Conservation (phyloP, 2,329 filamentous ascomycete genomes). For the Aspergillus sclerotialis region DNA sequence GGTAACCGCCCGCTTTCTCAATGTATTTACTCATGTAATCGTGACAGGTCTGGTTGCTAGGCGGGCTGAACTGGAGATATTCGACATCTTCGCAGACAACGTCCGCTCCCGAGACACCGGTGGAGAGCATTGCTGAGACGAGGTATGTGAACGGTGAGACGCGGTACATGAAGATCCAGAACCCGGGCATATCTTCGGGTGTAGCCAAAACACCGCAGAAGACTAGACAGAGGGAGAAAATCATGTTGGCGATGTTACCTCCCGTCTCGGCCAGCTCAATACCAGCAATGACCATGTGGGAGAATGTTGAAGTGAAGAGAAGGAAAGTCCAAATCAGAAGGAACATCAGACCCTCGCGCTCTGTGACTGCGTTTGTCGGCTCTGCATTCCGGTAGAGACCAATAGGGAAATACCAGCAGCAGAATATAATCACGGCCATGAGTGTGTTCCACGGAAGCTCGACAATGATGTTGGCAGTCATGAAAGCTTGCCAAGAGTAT, state of each 20-base stretch:
- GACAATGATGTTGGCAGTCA: slow-evolving; percentile 63
- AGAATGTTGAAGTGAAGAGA: slow-evolving; percentile 65
- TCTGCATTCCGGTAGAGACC: slow-evolving; percentile 39
- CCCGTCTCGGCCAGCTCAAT: slow-evolving; percentile 64
- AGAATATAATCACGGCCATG: slow-evolving; percentile 56
- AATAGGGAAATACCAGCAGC: slow-evolving; percentile 63
- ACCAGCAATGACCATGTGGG: slow-evolving; percentile 65
- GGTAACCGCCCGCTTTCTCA: slow-evolving; percentile 27
- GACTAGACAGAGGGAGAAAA: slow-evolving; percentile 53
- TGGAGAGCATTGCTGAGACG: slow-evolving; percentile 39
- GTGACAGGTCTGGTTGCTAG: slow-evolving; percentile 55
- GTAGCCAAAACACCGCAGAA: slow-evolving; percentile 52
- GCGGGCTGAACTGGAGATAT: slow-evolving; percentile 36
- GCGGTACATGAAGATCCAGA: slow-evolving; percentile 76
- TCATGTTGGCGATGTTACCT: slow-evolving; percentile 53
- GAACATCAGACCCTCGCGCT: slow-evolving; percentile 59
- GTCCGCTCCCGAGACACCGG: slow-evolving; percentile 25
- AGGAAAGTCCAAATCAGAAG: slow-evolving; percentile 60
- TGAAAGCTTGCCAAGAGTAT: slow-evolving; percentile 68
- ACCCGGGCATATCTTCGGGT: slow-evolving; percentile 54
- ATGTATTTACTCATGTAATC: slow-evolving; percentile 43
- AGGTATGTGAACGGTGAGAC: slow-evolving; percentile 61
- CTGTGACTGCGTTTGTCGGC: slow-evolving; percentile 31
- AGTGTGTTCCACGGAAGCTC: slow-evolving; percentile 63
- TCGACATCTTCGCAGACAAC: slow-evolving; percentile 27